A percentile compares a stretch with the other conserved stretches of the same genome.
These are phyloP conservation scores for Teunomyces pallodes DNA, from an alignment of 805 yeast species.

Conservation along the genomic window DNA sequence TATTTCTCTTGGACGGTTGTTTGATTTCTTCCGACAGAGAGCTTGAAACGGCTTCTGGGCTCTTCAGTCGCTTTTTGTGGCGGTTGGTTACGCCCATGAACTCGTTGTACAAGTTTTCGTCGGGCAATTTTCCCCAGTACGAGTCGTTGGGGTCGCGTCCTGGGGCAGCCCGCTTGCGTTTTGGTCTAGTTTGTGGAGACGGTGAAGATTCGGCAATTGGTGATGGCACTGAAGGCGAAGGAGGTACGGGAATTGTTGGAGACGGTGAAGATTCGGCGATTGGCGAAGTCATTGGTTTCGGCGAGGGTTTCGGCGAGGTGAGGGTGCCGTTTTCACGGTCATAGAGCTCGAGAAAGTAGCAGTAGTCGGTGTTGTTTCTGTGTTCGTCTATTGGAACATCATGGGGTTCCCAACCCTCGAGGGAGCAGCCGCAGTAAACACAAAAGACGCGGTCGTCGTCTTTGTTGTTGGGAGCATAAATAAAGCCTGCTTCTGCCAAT, in stretches of 20 bases:
- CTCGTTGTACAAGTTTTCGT: conserved; percentile 15
- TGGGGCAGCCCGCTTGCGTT: neutral
- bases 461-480: conserved; percentile 28
- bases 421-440: conserved; percentile 27
- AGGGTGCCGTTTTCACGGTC: neutral
- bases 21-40: neutral
- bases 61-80: neutral
- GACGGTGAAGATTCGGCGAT: neutral
- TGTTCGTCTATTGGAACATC: conserved; percentile 69
- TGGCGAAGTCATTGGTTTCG: neutral
- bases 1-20: neutral
- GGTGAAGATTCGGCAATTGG: conserved; percentile 1
- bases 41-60: neutral
- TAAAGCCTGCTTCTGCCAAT: conserved; percentile 47
- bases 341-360: conserved; percentile 7
- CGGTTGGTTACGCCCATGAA: conserved; percentile 11
- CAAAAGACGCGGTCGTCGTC: conserved; percentile 35
- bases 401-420: conserved; percentile 53
- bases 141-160: conserved; percentile 18
- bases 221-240: neutral
- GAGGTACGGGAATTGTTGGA: neutral
- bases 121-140: conserved; percentile 23
- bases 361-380: conserved; percentile 14
- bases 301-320: neutral
- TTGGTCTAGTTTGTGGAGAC: neutral